Base-by-base conservation (phyloP, 805 yeast genomes). In the Torulaspora microellipsoides region DNA sequence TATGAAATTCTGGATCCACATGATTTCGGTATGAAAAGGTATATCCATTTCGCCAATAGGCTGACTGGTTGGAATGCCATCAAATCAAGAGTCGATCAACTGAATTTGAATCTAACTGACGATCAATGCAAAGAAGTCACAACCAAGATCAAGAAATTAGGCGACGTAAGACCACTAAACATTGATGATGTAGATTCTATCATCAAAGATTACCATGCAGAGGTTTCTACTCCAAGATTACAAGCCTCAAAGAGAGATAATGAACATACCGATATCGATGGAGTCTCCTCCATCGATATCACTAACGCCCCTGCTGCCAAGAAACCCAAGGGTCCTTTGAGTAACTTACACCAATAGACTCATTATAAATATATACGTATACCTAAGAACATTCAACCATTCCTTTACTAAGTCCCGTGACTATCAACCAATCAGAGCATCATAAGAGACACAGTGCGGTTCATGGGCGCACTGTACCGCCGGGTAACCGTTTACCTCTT, bases 31-130 rank as follows among this genome's bases (percentile, higher is more conserved):
- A 79, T 91, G 65, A 82, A 95, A 44, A 81, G 99, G 66, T 91
- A 91, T 68, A 91, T 91, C 64, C 99, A 93, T 69, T 93, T 91
- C 67, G 98, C 98, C 58, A 91, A 91, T 78, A 83, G 98, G 65
- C 77, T 91, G 62, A 91, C 99, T 11, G 99, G 99, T 50, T 91
- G 99, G 99, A 93, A 91, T 69, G 98, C 98, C 43, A 91, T 91
- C 78, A 91, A 91, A 75, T 81, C 95, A 34, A 85, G 99, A 71
- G 99, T 93, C 49, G 99, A 91, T 67, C 99, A 91, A 71, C 79
- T 91, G 71, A 90, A 93, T 70, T 76, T 91, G 69, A 73, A 82
- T 58, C 76, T 91, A 64, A 80, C 93, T 38, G 99, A 91, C 64
- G 91, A 82, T 55, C 97, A 91, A 76, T 75, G 86, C 70, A 93